Percentiles rank a stretch among this genome's conserved stretches.
phyloP scores from a whole-genome alignment of 1,139 yeast species.

The Yarrowia galli region DNA sequence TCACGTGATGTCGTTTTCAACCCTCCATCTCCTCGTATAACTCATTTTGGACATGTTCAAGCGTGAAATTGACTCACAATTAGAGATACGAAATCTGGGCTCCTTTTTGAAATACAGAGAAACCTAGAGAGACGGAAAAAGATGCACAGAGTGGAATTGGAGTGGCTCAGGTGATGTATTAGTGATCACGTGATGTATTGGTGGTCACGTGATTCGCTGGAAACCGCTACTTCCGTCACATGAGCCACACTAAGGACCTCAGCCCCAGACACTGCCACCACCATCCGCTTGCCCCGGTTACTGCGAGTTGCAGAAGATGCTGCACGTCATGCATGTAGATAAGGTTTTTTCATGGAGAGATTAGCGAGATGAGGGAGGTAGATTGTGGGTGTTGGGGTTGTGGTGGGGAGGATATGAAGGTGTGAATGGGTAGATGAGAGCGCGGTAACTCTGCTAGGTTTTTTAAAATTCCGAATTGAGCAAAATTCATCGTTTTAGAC shows the following conservation, averaged over 20 bases:
- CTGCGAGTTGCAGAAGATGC: background rate
- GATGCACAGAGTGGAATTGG: no score
- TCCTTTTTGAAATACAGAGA: background rate
- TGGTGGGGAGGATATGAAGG: background rate
- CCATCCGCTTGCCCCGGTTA: slow-evolving; percentile 17
- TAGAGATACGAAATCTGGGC: no score
- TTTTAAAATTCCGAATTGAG: no score
- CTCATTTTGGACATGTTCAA: background rate
- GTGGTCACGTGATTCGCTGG: background rate
- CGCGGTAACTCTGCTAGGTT: no score
- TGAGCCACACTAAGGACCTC: background rate
- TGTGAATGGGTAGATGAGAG: background rate
- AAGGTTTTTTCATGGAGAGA: background rate
- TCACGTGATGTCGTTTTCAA: no score
- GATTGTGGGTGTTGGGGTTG: background rate
- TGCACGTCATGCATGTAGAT: slow-evolving; percentile 1
- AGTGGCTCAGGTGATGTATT: no score
- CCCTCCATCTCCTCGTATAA: background rate
- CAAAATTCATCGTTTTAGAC: no score
- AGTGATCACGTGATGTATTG: no score
- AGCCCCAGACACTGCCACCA: slow-evolving; percentile 25
- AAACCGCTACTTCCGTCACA: background rate
- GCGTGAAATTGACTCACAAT: background rate
- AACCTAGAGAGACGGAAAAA: background rate
- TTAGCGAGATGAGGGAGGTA: background rate